A percentile compares a stretch with the other conserved stretches of the same genome.
Conservation (phyloP, 352 stramenopile genomes). For the Phytopythium montanum region DNA sequence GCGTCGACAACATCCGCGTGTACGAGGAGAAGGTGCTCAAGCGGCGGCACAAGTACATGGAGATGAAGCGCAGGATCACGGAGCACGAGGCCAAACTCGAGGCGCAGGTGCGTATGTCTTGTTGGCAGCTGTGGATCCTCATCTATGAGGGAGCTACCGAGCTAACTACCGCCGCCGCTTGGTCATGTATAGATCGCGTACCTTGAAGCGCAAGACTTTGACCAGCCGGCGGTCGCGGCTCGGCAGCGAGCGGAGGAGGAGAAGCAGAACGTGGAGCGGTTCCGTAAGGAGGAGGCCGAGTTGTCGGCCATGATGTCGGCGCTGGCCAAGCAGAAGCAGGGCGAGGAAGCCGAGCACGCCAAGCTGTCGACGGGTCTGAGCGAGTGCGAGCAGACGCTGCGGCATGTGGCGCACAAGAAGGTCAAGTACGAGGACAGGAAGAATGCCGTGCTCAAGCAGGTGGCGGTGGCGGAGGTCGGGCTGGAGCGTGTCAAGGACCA, state of each 20-base stretch:
- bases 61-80: slow-evolving; percentile 67
- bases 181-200: slow-evolving; percentile 64
- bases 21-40: slow-evolving; percentile 95
- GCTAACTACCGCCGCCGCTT: too few relatives aligned
- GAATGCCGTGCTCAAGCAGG: slow-evolving; percentile 71
- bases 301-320: slow-evolving; percentile 41
- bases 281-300: slow-evolving; percentile 45
- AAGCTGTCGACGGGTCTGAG: slow-evolving; percentile 37
- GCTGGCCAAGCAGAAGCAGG: slow-evolving; percentile 77
- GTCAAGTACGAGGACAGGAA: slow-evolving; percentile 62
- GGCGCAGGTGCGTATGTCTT: slow-evolving; percentile 56
- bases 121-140: not conserved
- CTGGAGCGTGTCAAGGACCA: slow-evolving; percentile 92
- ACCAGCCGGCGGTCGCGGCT: slow-evolving; percentile 36
- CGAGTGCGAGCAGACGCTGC: slow-evolving; percentile 60
- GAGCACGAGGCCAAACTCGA: slow-evolving; percentile 82
- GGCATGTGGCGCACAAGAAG: slow-evolving; percentile 57
- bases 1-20: slow-evolving; percentile 77
- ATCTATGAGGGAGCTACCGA: too few relatives aligned
- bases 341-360: slow-evolving; percentile 39
- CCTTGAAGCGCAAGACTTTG: slow-evolving; percentile 63
- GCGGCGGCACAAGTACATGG: slow-evolving; percentile 61
- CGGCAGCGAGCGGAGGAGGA: slow-evolving; percentile 44
- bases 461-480: slow-evolving; percentile 87
- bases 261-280: slow-evolving; percentile 42